Evolutionary conservation across 148 eudicot genomes (phyloP), one percentile per base, ranked within the genome.

Genomic region (Talinum fruticosum): DNA sequence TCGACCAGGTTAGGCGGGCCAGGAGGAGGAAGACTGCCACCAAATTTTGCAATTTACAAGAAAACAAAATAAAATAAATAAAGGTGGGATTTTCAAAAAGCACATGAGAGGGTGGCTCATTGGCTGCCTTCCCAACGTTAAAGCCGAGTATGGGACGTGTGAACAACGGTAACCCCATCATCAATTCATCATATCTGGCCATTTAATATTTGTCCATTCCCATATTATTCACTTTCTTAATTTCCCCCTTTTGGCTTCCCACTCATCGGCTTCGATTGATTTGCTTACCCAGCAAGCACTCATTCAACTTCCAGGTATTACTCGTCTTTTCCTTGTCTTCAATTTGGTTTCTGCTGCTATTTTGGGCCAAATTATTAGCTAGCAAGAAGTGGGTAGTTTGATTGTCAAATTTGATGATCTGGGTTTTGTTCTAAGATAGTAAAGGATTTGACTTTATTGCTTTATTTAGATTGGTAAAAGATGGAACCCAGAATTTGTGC

Each of bases 41-140:
- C 64, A n/a, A 59, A 59, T 6, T n/a, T 59, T 23, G 29, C 64
- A 59, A 24, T 6, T 59, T 59, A 59, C 64, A 51, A 51, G 64
- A n/a, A 59, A 59, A 26, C 33, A 28, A 26, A 62, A 62, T 3
- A 15, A 62, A 62, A 10, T 8, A 62, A 62, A 62, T 1, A 12
- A 8, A 12, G 57, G 23, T n/a, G 18, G 10, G 13, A 28, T 26
- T 26, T 62, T 12, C 32, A 62, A 62, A 28, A 62, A 62, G 66
- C 33, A 28, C 33, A 62, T 28, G 66, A 29, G 66, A 29, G 26
- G 66, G 30, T 28, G 33, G 66, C 66, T 62, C 3, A 28, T 62
- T 28, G 66, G 66, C 33, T 26, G 30, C 66, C 66, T 62, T 62
- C 66, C 66, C 66, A 62, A 62, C 66, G 66, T 62, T 62, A 62